phyloP scores from a whole-genome alignment of 2,329 filamentous ascomycete species.

The Xylaria sp. region DNA sequence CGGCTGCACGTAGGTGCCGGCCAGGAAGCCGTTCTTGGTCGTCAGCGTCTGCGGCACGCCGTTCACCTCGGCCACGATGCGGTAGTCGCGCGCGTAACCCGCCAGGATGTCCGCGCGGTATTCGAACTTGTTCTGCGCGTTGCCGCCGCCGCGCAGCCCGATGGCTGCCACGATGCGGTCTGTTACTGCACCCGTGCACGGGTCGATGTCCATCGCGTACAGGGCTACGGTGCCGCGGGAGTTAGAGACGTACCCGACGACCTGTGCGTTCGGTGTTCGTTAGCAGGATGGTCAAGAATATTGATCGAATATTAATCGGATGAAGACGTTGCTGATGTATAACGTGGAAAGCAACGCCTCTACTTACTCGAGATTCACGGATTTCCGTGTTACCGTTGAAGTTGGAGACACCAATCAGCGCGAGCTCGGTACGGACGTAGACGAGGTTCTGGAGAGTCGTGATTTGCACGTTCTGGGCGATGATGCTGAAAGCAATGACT shows the following conservation, averaged over 20 bases:
- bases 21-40: constrained; percentile 52
- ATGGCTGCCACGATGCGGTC: constrained; percentile 51
- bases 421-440: constrained; percentile 53
- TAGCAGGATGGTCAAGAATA: background rate
- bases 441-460: constrained; percentile 49
- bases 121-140: constrained; percentile 53
- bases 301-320: background rate
- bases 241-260: constrained; percentile 53
- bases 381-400: constrained; percentile 52
- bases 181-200: constrained; percentile 51
- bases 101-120: constrained; percentile 50
- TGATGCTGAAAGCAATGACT: constrained; percentile 52
- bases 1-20: constrained; percentile 52
- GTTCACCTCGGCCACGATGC: constrained; percentile 50
- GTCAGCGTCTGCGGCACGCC: constrained; percentile 47
- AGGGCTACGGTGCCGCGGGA: constrained; percentile 49
- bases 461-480: constrained; percentile 53
- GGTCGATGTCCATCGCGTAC: constrained; percentile 53
- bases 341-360: background rate
- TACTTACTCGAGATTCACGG: constrained; percentile 51
- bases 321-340: background rate
- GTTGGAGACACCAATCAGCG: constrained; percentile 52
- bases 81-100: constrained; percentile 53
- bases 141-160: constrained; percentile 48
- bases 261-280: constrained; percentile 34